Base-by-base conservation (phyloP, 169 alveolate species). In the Besnoitia besnoiti region DNA sequence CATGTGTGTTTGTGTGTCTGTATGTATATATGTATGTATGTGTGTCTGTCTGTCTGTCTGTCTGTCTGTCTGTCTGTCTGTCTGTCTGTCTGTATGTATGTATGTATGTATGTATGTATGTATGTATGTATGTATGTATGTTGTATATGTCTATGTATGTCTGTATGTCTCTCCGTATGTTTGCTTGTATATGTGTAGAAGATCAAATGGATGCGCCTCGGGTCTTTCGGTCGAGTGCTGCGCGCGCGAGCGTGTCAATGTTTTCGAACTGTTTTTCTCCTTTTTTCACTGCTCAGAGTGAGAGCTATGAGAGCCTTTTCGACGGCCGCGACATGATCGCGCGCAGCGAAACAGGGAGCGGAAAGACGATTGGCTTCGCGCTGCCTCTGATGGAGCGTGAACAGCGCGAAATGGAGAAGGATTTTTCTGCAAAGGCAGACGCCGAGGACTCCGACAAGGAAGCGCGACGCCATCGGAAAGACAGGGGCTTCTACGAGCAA, bases 321-420 rank as follows among this genome's bases (percentile, higher is more conserved):
- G 95, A 96, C 92, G 98, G 98, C 62, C 97, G 98, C 75, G 99
- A 99, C 95, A 97, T 99, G 37, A 98, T 99, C 49, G 99, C 99
- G 21, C 94, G 98, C 89, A 99, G 99, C 8, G 99, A 98, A 93
- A 99, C 99, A 12, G 99, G 99, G 73, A 95, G 98, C n/a, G 99
- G 99, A n/a, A 98, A 97, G 95, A 97, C 99, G 12, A 94, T 95
- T 62, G 98, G 99, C 40, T 99, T 98, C 94, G 98, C 98, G 5
- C 94, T 99, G 73, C 99, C 99, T 50, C 97, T 99, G 40, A 95
- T 99, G 50, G 99, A 99, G 87, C 5, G 87, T 0, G 87, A 77
- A 27, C 33, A 37, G 30, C 49, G 87, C 7, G 87, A 37, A 2
- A 37, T 44, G 49, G 40, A 42, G n/a, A 35, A 14, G 47, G 87